Conservation (phyloP, 2,329 filamentous ascomycete genomes). For the Verticillium klebahnii region DNA sequence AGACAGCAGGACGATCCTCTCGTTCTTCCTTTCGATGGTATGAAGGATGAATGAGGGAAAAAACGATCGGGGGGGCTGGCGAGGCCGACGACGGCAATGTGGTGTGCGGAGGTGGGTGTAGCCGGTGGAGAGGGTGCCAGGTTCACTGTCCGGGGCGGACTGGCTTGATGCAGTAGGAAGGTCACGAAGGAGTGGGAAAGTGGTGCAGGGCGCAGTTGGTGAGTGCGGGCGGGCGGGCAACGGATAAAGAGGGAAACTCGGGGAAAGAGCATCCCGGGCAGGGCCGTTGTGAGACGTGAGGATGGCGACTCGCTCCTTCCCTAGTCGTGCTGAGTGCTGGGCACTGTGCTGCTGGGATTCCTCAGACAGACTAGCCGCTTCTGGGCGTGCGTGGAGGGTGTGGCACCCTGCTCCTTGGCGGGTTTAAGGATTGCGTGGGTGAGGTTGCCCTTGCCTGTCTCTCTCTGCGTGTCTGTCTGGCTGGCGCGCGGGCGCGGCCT, state of each 20-base stretch:
- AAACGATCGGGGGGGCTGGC: not conserved
- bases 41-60: not conserved
- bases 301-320: not conserved
- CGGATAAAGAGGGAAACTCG: not conserved
- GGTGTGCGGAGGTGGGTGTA: not conserved
- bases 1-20: not conserved
- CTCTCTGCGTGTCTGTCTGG: not conserved
- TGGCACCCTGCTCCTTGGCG: not conserved
- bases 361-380: slow-evolving; percentile 3
- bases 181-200: slow-evolving; percentile 1
- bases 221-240: not conserved
- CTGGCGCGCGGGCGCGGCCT: not conserved
- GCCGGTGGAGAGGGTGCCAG: not conserved
- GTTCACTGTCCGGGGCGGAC: not conserved
- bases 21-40: not conserved
- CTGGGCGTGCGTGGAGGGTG: slow-evolving; percentile 1
- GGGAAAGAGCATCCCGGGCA: not conserved
- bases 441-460: no score
- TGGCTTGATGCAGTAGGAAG: not conserved
- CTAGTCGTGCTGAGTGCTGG: not conserved
- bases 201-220: not conserved
- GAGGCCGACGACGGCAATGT: not conserved
- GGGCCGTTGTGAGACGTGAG: not conserved
- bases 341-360: slow-evolving; percentile 1
- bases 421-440: not conserved